Evolutionary conservation across 2,329 filamentous ascomycete species (phyloP), one percentile per base, ranked within the genome.

Genomic region (Pseudogymnoascus sp.): DNA sequence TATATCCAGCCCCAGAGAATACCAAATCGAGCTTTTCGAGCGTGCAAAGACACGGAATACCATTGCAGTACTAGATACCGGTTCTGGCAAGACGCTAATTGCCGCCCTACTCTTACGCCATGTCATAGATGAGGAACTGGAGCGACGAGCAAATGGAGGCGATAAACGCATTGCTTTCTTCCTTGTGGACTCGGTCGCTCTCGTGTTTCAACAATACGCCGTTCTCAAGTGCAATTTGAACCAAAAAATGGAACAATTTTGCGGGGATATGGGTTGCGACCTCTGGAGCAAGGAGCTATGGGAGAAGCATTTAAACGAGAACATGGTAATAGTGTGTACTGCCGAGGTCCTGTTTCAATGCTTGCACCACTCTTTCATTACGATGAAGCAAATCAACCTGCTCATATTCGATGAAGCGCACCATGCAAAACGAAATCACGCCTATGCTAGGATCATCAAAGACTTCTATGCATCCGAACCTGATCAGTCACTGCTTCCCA

Each of bases 331-430:
- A 65, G 91, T 97, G 5, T 97, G 92, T 75, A 97, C 94, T 0
- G 92, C 92, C 0, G 92, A 94, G 68, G 88, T 97, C 2, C 79
- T 97, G 4, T 81, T 88, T 36, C 84, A 90, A 64, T 91, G 88
- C 67, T 81, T 99, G 2, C 82, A 86, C 65, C 88, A 88, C 68
- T 87, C 88, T 0, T 95, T 91, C 73, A 82, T 97, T 63, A 82
- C 74, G 8, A 96, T 99, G 77, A 77, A 84, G 15, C 84, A 89
- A 67, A 91, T 97, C 72, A 97, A 93, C 69, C 81, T 99, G 1
- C 78, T 99, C 37, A 86, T 97, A 63, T 96, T 99, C 66, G 94
- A 99, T 69, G 94, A 99, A 74, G 94, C 92, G 5, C 94, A 99
- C 69, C 94, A 97, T 70, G 86, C 93, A 0, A 99, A 99, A 75